These are phyloP conservation scores for Paecilomyces fulvus DNA, from an alignment of 2,329 filamentous ascomycete species.

Conservation along the genomic window DNA sequence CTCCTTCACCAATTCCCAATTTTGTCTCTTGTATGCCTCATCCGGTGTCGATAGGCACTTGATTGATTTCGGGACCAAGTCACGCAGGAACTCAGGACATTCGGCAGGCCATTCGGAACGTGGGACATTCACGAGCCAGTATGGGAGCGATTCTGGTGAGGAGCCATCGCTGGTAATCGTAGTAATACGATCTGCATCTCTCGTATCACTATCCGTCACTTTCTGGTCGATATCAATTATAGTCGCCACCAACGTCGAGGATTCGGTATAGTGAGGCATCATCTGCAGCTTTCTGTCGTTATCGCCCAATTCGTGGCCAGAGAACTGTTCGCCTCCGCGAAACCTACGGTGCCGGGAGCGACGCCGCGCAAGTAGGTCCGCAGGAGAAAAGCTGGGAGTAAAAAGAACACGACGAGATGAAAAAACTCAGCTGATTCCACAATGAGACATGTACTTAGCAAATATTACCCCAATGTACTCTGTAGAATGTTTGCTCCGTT, in stretches of 20 bases:
- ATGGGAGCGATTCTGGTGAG: conserved; percentile 44
- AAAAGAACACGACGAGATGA: background rate
- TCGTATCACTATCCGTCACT: conserved; percentile 9
- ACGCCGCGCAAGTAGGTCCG: background rate
- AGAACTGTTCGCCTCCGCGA: background rate
- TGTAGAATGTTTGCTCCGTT: background rate
- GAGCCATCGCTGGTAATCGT: background rate
- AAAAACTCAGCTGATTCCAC: too few species aligned
- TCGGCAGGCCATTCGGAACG: conserved; percentile 49
- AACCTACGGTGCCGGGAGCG: background rate
- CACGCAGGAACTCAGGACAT: conserved; percentile 64
- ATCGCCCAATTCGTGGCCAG: background rate
- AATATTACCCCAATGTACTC: background rate
- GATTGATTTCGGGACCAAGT: conserved; percentile 59
- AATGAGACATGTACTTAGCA: background rate
- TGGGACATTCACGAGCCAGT: conserved; percentile 78
- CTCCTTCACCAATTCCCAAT: conserved; percentile 61
- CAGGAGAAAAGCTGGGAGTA: background rate
- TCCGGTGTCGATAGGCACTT: conserved; percentile 64
- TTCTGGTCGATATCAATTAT: conserved; percentile 12
- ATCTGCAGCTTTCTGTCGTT: background rate
- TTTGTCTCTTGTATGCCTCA: conserved; percentile 50
- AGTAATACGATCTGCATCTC: background rate
- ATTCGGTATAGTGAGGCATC: background rate
- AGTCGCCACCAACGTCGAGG: background rate